Evolutionary conservation across 2,329 filamentous ascomycete species (phyloP).

Genomic region (Pestalotiopsis sp.): DNA sequence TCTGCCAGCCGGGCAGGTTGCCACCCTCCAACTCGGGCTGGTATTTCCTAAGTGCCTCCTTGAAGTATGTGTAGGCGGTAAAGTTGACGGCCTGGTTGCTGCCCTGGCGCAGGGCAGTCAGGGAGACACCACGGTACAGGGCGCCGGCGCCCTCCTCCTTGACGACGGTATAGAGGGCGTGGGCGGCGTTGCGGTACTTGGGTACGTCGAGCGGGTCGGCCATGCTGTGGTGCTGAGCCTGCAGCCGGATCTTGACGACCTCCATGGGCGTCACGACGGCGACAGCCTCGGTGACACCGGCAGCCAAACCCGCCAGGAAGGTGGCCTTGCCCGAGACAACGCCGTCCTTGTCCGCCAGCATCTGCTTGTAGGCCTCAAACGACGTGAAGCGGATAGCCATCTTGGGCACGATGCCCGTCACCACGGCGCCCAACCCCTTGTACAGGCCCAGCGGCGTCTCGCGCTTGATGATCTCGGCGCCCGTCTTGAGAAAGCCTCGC

Average conservation of each 20-base stretch:
- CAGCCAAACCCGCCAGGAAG: constrained; percentile 75
- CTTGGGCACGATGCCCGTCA: constrained; percentile 96
- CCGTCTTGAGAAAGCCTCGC: constrained; percentile 86
- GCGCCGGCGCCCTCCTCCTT: constrained; percentile 87
- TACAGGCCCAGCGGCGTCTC: constrained; percentile 94
- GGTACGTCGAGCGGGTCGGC: constrained; percentile 94
- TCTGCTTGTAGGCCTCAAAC: constrained; percentile 92
- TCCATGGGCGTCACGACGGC: constrained; percentile 98
- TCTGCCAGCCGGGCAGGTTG: constrained; percentile 83
- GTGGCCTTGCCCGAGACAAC: constrained; percentile 71
- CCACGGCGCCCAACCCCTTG: constrained; percentile 95
- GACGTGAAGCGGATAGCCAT: constrained; percentile 99
- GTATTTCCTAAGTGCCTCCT: constrained; percentile 71
- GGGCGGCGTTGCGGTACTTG: constrained; percentile 94
- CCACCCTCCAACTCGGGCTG: constrained; percentile 69
- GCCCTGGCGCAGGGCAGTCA: constrained; percentile 92
- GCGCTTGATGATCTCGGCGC: constrained; percentile 80
- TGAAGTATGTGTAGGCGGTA: constrained; percentile 95
- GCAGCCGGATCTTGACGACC: constrained; percentile 96
- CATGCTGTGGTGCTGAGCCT: constrained; percentile 98
- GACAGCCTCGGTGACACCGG: constrained; percentile 95
- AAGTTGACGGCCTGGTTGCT: constrained; percentile 99
- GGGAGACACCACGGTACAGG: constrained; percentile 88
- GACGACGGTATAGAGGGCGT: constrained; percentile 82
- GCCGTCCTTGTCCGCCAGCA: constrained; percentile 72